Evolutionary conservation across 1,284 basidiomycete genomes (phyloP), one percentile per base, ranked within the genome.

Genomic region (Leccinum huronense): DNA sequence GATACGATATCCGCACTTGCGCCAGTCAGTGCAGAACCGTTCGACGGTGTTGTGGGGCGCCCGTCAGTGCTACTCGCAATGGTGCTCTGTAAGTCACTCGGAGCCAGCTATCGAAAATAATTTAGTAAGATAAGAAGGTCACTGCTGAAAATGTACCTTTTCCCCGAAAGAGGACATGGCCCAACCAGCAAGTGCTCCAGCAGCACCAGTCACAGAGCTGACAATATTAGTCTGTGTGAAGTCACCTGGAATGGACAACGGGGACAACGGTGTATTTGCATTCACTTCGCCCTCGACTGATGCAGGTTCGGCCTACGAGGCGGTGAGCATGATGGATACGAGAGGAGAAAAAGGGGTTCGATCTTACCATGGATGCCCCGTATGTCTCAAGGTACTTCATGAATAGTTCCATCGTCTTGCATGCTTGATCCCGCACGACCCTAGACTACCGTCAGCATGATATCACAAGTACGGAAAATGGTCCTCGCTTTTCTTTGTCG

Each of bases 121-220:
- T 23, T 5, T 30, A 30, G 11, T 55, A 7, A 56, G 14, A 54
- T 9, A 34, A 10, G 10, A 42, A 16, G 3, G 13, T 4, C 3
- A 13, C 7, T 40, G 34, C 19, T 10, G 7, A 40, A 4, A 6
- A 58, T 51, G 70, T 55, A 89, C 89, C 81, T 88, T 91, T 77
- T 88, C 93, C 38, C 90, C 86, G 1, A 97, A 73, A 0, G 91
- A 94, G 5, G 93, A 90, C 64, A 97, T 94, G 0, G 96, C 95
- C 96, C 95, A 97, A 6, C 94, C 93, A 10, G 95, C 95, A 7
- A 98, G 79, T 14, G 90, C 91, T 13, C 93, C 90, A 16, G 95
- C 95, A 1, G 94, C 94, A 0, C 94, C 95, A 0, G 94, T 88
- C 0, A 95, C 94, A 16, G 88, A 89, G 69, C 89, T 93, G 13